Evolutionary conservation across 441 rosid species (phyloP), one percentile per base, ranked within the genome.

Genomic region (Bocquillonia castaneifolia): DNA sequence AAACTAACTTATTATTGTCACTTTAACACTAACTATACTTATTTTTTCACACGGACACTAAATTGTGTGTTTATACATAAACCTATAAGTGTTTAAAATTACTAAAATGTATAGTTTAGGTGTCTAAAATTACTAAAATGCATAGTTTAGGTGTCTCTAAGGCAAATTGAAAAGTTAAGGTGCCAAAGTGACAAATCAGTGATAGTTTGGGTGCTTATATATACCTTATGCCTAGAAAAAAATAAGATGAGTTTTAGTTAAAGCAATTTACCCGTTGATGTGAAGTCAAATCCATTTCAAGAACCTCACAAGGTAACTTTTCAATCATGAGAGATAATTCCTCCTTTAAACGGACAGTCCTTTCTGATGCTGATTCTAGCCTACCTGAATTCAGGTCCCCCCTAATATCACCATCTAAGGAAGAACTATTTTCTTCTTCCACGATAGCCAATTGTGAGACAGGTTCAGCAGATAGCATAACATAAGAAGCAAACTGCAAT

Each of bases 401-500:
- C 68, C 59, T 53, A 72, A 71, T 68, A 78, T 79, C 83, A 63
- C 68, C 77, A 70, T 76, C 84, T 70, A 64, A 65, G 51, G n/a
- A 66, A 72, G 67, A 63, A 39, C 64, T 63, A 68, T 72, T 67
- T 62, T 81, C 97, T 76, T 83, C 96, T 74, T 83, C 75, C 48
- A 81, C 57, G 44, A 92, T 75, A 73, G 94, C 96, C 75, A 82
- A 69, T 70, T 71, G 81, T 62, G 91, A 90, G 76, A 94, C 74
- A 66, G 99, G 94, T 69, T 85, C 90, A 31, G 93, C 72, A 48
- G 99, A 88, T 78, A 94, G 84, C 81, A 90, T 81, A 74, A 74
- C 76, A 84, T 84, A 91, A 69, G 97, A 92, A 75, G 99, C 90
- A 80, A 80, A 82, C 80, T 91, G 97, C 81, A 91, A 67, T 10